These are phyloP conservation scores for Brasenia schreberi DNA, from an alignment of 164 flowering plant genomes.

Conservation along the genomic window DNA sequence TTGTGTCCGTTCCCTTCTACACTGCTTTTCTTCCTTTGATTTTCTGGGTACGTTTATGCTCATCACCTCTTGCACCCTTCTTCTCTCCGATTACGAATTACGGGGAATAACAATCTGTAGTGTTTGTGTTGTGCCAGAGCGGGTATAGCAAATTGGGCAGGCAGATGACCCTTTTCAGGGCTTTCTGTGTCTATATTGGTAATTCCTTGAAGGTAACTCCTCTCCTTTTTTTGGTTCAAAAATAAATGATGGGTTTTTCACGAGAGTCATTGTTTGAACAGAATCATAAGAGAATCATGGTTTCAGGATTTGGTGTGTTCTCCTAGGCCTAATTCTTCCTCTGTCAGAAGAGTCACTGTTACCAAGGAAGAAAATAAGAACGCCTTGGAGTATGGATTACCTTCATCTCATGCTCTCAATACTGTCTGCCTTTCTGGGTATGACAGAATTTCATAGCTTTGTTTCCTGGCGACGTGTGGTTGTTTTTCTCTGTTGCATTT, in stretches of 20 bases:
- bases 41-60: slow-evolving; percentile 68
- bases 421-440: slow-evolving; percentile 97
- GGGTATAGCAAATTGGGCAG: slow-evolving; percentile 95
- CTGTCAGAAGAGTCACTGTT: slow-evolving; percentile 73
- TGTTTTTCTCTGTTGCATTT: too few species aligned
- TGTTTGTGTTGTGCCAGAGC: slow-evolving; percentile 29
- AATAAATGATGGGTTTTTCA: neutral
- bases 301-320: slow-evolving; percentile 83
- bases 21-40: slow-evolving; percentile 93
- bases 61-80: neutral
- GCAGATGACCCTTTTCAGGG: slow-evolving; percentile 96
- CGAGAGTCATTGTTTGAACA: neutral
- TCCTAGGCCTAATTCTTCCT: slow-evolving; percentile 85
- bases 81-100: neutral
- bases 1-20: slow-evolving; percentile 96
- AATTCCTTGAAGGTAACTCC: slow-evolving; percentile 62
- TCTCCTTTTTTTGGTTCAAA: neutral
- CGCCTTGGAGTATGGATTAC: slow-evolving; percentile 94
- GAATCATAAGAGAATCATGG: neutral
- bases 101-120: too few species aligned
- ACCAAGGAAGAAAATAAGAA: slow-evolving; percentile 91
- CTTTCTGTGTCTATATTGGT: slow-evolving; percentile 89
- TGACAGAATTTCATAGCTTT: neutral
- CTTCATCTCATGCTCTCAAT: slow-evolving; percentile 97
- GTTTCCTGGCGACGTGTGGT: neutral